Base-by-base conservation (phyloP, 2,329 filamentous ascomycete genomes). In the Gremmenia infestans region DNA sequence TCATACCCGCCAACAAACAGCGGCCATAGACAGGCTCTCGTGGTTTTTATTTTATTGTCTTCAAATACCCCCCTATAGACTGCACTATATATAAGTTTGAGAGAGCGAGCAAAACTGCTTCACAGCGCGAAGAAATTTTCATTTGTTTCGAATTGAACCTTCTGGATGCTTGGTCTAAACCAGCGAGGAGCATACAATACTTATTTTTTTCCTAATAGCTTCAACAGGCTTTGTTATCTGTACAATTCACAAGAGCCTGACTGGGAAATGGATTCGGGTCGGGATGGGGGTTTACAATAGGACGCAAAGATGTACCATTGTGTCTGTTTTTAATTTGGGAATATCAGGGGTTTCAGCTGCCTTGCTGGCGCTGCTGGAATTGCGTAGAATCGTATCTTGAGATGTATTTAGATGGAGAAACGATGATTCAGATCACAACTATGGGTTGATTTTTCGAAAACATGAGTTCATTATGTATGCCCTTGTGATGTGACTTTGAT, bases 1-100 rank as follows among this genome's bases (percentile, higher is more conserved):
- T 64, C 61, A 64, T 65, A 65, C 61, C 62, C 62, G 15, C 49
- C 51, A 56, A 50, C 55, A 48, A 53, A 54, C 12, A 60, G 53
- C 35, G 53, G 57, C 61, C 57, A 60, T 54, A 57, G 56, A 62
- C 47, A 59, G 57, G 57, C 47, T 59, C 50, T 55, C 50, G 46
- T 60, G 50, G 56, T 60, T 60, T 60, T 23, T 56, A 59, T 61
- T 53, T 53, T 49, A 15, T 61, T 55, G 58, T 55, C 61, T 63
- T 65, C 60, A 53, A 66, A 64, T 63, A 62, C 63, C 64, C 63
- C 51, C 54, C 56, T 60, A 66, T 65, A 66, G 63, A 66, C 56
- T 63, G 64, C 64, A 63, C 60, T 52, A 56, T 59, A 60, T 57
- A 56, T 56, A 28, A 55, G 57, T 58, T 48, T 53, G 51, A 43